Conservation (phyloP, 2,329 filamentous ascomycete species). For the Alternaria solani region DNA sequence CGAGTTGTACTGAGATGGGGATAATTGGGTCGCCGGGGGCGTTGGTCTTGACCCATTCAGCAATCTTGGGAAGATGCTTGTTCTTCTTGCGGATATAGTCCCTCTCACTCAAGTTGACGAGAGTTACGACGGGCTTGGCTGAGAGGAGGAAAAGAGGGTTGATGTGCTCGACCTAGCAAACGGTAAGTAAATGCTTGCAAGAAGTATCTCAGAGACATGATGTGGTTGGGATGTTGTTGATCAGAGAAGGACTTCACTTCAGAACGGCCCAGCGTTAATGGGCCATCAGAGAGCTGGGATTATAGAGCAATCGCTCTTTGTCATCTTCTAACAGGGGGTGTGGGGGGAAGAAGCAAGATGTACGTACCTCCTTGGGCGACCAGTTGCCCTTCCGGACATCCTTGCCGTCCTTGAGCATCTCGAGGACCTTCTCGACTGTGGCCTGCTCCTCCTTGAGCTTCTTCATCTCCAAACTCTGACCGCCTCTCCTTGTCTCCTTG, state of each 20-base stretch:
- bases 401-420: slow-evolving; percentile 85
- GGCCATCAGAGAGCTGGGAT: slow-evolving; percentile 99
- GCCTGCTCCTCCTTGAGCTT: slow-evolving; percentile 95
- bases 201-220: slow-evolving; percentile 5
- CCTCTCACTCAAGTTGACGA: slow-evolving; percentile 96
- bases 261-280: slow-evolving; percentile 79
- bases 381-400: slow-evolving; percentile 92
- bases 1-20: slow-evolving; percentile 89
- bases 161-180: slow-evolving; percentile 86
- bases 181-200: slow-evolving; percentile 35
- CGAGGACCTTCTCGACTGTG: slow-evolving; percentile 87
- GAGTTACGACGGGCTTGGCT: slow-evolving; percentile 95
- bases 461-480: slow-evolving; percentile 97
- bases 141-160: slow-evolving; percentile 95
- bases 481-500: slow-evolving; percentile 94
- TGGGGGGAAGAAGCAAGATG: slow-evolving; percentile 14
- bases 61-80: slow-evolving; percentile 94
- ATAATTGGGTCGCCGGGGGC: slow-evolving; percentile 88
- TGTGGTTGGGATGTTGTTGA: slow-evolving; percentile 27
- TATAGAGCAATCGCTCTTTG: slow-evolving; percentile 95
- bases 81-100: slow-evolving; percentile 99
- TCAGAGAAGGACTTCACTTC: slow-evolving; percentile 87
- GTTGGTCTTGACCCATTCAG: slow-evolving; percentile 94
- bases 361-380: slow-evolving; percentile 91
- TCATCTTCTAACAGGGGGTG: slow-evolving; percentile 78